A percentile compares a stretch with the other conserved stretches of the same genome.
These are phyloP conservation scores for Tribonema minus DNA, from an alignment of 108 stramenopile species.

Conservation along the genomic window DNA sequence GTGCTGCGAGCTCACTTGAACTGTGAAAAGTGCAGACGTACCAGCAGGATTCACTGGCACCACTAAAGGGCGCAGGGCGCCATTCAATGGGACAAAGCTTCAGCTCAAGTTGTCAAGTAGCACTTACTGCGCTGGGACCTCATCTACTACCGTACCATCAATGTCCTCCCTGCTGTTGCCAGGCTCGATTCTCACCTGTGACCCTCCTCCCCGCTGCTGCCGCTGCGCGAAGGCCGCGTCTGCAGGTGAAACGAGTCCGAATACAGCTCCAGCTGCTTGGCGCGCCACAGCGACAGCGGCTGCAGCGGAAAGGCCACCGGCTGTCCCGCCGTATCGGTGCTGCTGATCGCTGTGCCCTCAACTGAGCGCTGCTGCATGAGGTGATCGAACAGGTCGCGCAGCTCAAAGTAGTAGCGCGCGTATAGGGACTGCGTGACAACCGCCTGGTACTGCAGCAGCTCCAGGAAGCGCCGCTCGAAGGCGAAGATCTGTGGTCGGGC, in stretches of 20 bases:
- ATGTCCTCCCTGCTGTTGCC: no score
- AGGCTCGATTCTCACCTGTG: not conserved
- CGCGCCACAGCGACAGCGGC: conserved; percentile 10
- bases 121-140: no score
- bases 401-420: conserved; percentile 47
- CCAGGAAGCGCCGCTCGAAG: conserved; percentile 26
- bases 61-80: no score
- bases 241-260: not conserved
- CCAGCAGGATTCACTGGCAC: no score
- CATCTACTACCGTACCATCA: no score
- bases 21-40: no score
- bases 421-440: conserved; percentile 30
- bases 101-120: no score
- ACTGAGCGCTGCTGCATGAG: not conserved
- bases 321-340: not conserved
- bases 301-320: not conserved
- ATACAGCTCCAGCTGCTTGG: not conserved
- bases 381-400: conserved; percentile 34
- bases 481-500: no score
- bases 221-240: not conserved
- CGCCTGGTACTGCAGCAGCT: conserved; percentile 29
- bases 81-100: no score
- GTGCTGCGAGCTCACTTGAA: no score
- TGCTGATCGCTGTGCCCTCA: not conserved
- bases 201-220: not conserved